Evolutionary conservation across 805 yeast species (phyloP).

Genomic region (Saturnispora saitoi): DNA sequence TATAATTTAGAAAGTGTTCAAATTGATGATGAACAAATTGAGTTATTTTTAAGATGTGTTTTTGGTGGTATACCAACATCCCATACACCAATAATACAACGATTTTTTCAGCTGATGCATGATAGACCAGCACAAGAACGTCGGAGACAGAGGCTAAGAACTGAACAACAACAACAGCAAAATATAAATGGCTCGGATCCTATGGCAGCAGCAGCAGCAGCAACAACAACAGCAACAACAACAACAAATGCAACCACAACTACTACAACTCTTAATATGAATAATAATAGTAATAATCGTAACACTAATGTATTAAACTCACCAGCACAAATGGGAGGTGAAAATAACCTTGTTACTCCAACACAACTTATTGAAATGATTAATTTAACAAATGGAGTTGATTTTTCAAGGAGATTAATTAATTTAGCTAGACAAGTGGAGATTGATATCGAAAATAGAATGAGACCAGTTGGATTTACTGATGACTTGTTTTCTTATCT

Average conservation of each 20-base stretch:
- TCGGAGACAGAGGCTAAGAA: conserved; percentile 7
- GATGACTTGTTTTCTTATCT: conserved; percentile 3
- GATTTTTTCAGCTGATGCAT: conserved; percentile 25
- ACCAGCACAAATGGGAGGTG: conserved; percentile 6
- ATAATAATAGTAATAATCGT: conserved; percentile 27
- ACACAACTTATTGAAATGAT: conserved; percentile 3
- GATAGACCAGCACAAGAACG: conserved; percentile 13
- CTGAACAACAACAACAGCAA: conserved; percentile 7
- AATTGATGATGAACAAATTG: conserved; percentile 17
- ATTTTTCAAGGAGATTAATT: conserved; percentile 2
- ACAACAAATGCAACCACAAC: background rate
- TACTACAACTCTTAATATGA: conserved; percentile 35
- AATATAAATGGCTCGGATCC: too few relatives aligned
- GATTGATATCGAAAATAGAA: conserved; percentile 4
- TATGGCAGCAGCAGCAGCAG: conserved; percentile 12
- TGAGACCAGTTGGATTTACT: conserved; percentile 5
- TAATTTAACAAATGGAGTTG: conserved; percentile 3
- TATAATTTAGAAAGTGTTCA: conserved; percentile 23
- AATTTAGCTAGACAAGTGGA: conserved; percentile 6
- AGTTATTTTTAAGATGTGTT: conserved; percentile 26
- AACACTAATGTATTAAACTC: conserved; percentile 26
- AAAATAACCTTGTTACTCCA: conserved; percentile 6
- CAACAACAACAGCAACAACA: conserved; percentile 4
- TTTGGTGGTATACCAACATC: conserved; percentile 25
- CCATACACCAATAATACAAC: conserved; percentile 25